These are phyloP conservation scores for Gossypium thurberi DNA, from an alignment of 345 rosid genomes.

Conservation along the genomic window DNA sequence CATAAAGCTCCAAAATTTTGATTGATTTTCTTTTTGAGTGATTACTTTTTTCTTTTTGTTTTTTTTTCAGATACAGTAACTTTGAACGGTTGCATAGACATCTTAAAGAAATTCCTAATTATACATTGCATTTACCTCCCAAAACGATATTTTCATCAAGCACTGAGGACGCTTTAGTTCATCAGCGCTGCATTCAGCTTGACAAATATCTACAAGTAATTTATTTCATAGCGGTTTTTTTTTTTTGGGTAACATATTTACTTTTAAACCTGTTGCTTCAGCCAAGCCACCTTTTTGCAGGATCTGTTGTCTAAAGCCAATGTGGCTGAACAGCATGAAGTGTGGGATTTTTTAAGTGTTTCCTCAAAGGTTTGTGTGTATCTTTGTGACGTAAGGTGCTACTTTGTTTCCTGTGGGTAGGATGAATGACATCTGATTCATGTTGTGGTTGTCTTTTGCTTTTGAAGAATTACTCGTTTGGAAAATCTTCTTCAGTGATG, in stretches of 20 bases:
- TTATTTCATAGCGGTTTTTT: conserved; percentile 14
- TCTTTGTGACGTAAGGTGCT: conserved; percentile 11
- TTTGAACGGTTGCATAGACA: conserved; percentile 89
- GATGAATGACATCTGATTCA: conserved; percentile 11
- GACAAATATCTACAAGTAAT: conserved; percentile 85
- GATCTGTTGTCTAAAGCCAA: conserved; percentile 94
- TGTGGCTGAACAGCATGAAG: conserved; percentile 99
- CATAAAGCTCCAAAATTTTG: conserved; percentile 4
- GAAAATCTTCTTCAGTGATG: conserved; percentile 91
- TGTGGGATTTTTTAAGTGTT: conserved; percentile 90
- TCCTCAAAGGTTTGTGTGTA: conserved; percentile 63
- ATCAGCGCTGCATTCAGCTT: conserved; percentile 96
- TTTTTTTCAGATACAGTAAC: conserved; percentile 72
- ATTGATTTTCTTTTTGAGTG: conserved; percentile 10
- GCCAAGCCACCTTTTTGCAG: conserved; percentile 35
- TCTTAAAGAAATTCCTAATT: conserved; percentile 95
- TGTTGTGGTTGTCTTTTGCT: conserved; percentile 16
- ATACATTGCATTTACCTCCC: conserved; percentile 92
- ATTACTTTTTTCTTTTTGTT: not conserved
- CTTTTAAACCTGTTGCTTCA: conserved; percentile 14
- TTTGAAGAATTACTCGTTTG: conserved; percentile 87
- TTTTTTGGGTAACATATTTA: not conserved
- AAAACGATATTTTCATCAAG: conserved; percentile 99
- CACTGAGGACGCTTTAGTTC: conserved; percentile 95
- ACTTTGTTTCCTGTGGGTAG: not conserved